These are phyloP conservation scores for Ciborinia camelliae DNA, from an alignment of 2,329 filamentous ascomycete genomes.

Conservation along the genomic window DNA sequence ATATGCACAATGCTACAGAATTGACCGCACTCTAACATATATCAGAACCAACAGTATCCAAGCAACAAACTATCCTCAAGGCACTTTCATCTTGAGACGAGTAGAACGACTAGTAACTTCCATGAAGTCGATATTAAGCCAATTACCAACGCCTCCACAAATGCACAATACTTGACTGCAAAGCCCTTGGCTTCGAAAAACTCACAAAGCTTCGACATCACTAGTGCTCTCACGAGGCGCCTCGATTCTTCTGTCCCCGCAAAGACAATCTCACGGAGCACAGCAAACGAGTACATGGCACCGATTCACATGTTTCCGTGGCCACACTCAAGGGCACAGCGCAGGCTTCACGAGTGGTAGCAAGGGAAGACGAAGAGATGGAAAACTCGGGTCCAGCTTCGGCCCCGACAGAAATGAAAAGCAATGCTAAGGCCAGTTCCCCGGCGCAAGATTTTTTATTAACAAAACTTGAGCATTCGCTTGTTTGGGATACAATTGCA, in stretches of 20 bases:
- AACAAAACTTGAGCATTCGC: not conserved
- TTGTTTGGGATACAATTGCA: not conserved
- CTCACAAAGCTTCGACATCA: not conserved
- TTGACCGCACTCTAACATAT: not conserved
- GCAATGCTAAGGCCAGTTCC: no score
- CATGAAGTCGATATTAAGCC: not conserved
- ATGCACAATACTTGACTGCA: not conserved
- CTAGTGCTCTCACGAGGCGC: not conserved
- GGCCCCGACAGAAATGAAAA: not conserved
- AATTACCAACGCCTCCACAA: not conserved
- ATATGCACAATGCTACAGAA: not conserved
- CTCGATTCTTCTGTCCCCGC: not conserved
- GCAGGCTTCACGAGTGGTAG: not conserved
- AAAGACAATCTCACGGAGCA: not conserved
- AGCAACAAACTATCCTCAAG: not conserved
- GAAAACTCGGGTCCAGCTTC: no score
- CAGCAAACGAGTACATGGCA: not conserved
- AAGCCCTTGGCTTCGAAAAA: not conserved
- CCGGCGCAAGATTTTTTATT: not conserved
- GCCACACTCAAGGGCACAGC: no score
- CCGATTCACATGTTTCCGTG: not conserved
- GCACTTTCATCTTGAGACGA: not conserved
- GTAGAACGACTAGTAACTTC: not conserved
- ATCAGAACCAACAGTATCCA: not conserved
- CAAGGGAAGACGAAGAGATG: not conserved